A percentile compares a stretch with the other conserved stretches of the same genome.
phyloP scores from a whole-genome alignment of 768 basidiomycete genomes.

The Kondoa malvinella region DNA sequence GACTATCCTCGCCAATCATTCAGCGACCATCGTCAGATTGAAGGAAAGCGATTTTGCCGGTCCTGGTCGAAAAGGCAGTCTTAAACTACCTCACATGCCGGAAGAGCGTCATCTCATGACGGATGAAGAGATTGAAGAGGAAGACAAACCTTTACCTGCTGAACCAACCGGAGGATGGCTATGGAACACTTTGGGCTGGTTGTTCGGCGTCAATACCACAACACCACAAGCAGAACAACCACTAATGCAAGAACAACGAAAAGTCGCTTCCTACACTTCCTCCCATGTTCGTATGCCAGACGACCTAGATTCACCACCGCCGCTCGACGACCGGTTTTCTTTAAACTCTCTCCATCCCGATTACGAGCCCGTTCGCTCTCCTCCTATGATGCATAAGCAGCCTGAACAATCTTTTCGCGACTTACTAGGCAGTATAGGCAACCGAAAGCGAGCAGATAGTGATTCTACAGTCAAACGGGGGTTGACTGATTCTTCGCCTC shows the following conservation, averaged over 20 bases:
- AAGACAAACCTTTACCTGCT: not conserved
- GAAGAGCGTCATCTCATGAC: not conserved
- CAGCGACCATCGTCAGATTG: not conserved
- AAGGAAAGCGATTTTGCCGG: not conserved
- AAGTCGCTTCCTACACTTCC: not conserved
- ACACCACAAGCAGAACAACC: not conserved
- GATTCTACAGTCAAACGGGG: not conserved
- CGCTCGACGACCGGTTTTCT: not conserved
- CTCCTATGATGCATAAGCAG: too few relatives aligned
- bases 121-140: not conserved
- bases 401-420: not conserved
- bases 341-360: not conserved
- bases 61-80: not conserved
- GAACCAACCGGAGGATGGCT: not conserved
- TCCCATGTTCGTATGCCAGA: not conserved
- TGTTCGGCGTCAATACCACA: not conserved
- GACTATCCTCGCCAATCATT: not conserved
- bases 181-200: not conserved
- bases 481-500: not conserved
- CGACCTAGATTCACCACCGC: not conserved
- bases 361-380: not conserved
- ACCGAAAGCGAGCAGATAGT: not conserved
- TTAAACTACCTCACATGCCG: not conserved
- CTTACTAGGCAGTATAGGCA: not conserved
- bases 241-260: not conserved